Conservation (phyloP, 2,329 filamentous ascomycete species). For the Colletotrichum falcatum region DNA sequence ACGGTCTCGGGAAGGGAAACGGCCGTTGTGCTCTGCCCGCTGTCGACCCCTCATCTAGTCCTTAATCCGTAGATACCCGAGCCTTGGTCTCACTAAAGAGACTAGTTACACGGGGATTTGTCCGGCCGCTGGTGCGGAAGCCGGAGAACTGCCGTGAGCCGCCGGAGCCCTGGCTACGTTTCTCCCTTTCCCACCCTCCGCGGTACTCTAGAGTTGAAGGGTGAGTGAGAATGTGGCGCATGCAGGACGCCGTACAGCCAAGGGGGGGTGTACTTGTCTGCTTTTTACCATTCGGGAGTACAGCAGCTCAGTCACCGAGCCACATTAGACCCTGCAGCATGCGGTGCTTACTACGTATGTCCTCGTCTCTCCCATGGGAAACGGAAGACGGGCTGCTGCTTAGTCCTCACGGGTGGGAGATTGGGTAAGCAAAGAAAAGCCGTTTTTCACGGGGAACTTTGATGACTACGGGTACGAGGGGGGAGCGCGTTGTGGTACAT, state of each 20-base stretch:
- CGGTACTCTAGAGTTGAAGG: neutral
- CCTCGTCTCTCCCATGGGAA: neutral
- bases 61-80: neutral
- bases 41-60: neutral
- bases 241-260: slow-evolving; percentile 20
- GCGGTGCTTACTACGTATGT: slow-evolving; percentile 32
- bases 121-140: neutral
- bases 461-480: neutral
- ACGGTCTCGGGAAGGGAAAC: neutral
- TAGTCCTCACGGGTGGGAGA: neutral
- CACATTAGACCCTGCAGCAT: slow-evolving; percentile 35
- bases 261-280: neutral
- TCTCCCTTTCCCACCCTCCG: neutral
- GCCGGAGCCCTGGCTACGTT: neutral
- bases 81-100: neutral
- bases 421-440: neutral
- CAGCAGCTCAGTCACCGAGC: slow-evolving; percentile 26
- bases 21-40: neutral
- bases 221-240: slow-evolving; percentile 2
- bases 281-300: neutral
- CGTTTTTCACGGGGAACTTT: slow-evolving; percentile 1
- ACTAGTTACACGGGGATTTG: neutral
- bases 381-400: slow-evolving; percentile 4
- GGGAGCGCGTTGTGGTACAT: neutral
- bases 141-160: neutral